These are phyloP conservation scores for Ceratocystis albifundus DNA, from an alignment of 2,329 filamentous ascomycete genomes.

Conservation along the genomic window DNA sequence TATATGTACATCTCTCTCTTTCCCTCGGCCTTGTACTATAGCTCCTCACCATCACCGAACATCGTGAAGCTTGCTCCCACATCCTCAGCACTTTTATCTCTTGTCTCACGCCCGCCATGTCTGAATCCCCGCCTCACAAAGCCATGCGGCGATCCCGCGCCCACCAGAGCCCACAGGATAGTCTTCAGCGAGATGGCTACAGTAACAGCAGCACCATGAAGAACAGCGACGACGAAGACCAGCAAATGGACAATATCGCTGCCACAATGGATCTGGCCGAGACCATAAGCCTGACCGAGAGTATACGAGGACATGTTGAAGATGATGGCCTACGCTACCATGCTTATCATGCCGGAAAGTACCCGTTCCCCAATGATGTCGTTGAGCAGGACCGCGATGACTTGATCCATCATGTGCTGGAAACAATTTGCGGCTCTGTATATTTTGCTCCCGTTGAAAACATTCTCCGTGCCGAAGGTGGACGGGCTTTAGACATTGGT, in stretches of 20 bases:
- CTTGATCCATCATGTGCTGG: slow-evolving; percentile 33
- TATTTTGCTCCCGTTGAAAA: slow-evolving; percentile 38
- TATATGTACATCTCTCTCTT: too few species aligned
- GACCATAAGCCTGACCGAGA: slow-evolving; percentile 34
- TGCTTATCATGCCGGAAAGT: slow-evolving; percentile 33
- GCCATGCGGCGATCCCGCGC: background rate
- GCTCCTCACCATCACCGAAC: too few species aligned
- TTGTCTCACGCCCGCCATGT: background rate
- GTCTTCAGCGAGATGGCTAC: background rate
- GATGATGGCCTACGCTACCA: slow-evolving; percentile 37
- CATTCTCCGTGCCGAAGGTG: slow-evolving; percentile 31
- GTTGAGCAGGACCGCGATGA: slow-evolving; percentile 35
- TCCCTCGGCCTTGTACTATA: too few species aligned
- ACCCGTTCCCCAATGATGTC: slow-evolving; percentile 36
- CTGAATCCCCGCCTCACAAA: slow-evolving; percentile 18
- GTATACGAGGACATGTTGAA: slow-evolving; percentile 35
- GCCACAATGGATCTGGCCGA: slow-evolving; percentile 24
- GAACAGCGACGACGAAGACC: background rate
- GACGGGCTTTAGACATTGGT: slow-evolving; percentile 39
- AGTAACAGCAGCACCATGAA: background rate
- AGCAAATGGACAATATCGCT: background rate
- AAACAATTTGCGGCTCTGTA: slow-evolving; percentile 32
- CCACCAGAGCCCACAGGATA: slow-evolving; percentile 14
- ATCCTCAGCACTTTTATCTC: slow-evolving; percentile 22
- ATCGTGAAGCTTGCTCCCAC: background rate